Percentiles rank a stretch among this genome's conserved stretches.
Conservation (phyloP, 495 filamentous ascomycete species). For the Endocarpon pusillum region DNA sequence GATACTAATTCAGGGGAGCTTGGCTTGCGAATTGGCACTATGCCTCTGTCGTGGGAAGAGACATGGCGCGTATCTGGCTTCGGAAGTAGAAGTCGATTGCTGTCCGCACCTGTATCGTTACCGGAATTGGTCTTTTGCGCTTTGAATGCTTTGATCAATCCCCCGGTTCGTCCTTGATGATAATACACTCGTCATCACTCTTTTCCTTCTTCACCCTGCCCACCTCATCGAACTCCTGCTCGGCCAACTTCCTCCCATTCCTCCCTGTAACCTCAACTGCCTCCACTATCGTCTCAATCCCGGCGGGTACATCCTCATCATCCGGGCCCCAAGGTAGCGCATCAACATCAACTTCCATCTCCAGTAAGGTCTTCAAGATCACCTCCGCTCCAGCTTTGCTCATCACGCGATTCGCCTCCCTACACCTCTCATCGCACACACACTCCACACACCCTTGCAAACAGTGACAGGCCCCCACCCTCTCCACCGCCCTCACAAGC, state of each 20-base stretch:
- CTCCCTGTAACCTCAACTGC: slow-evolving; percentile 44
- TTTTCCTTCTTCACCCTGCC: not conserved
- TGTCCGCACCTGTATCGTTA: no score
- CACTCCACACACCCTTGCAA: slow-evolving; percentile 73
- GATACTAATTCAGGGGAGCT: no score
- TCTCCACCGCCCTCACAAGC: slow-evolving; percentile 57
- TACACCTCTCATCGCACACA: slow-evolving; percentile 71
- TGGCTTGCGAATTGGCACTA: no score
- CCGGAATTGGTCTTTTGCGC: no score
- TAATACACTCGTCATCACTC: not conserved
- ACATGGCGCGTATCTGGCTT: no score
- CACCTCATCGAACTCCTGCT: not conserved
- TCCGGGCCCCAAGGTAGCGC: slow-evolving; percentile 67
- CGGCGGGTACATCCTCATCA: slow-evolving; percentile 42
- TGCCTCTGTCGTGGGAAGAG: no score
- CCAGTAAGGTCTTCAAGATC: slow-evolving; percentile 57
- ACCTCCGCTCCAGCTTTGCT: slow-evolving; percentile 77
- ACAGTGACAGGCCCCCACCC: slow-evolving; percentile 58
- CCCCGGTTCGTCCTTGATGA: slow-evolving; percentile 1
- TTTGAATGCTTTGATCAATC: not conserved
- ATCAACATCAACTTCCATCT: slow-evolving; percentile 52
- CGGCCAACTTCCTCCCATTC: slow-evolving; percentile 21
- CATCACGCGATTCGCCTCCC: slow-evolving; percentile 81
- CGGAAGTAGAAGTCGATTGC: no score
- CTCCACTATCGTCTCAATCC: slow-evolving; percentile 69